phyloP scores from a whole-genome alignment of 2,329 filamentous ascomycete species.

The Colletotrichum sp. region DNA sequence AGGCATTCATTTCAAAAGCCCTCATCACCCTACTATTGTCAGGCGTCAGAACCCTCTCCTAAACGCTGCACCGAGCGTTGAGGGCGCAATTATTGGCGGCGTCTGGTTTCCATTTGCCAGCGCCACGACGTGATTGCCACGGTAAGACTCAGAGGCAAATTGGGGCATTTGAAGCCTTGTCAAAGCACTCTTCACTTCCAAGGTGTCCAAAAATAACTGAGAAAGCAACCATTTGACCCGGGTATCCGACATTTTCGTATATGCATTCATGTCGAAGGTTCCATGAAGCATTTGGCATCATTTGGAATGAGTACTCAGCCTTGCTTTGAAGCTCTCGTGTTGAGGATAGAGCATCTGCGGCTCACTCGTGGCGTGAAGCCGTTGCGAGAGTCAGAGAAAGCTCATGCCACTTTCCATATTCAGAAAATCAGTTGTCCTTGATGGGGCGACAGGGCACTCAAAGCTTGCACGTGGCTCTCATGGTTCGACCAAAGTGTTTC shows the following conservation, averaged over 20 bases:
- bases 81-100: background rate
- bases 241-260: background rate
- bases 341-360: background rate
- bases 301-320: background rate
- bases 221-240: background rate
- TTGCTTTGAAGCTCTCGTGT: background rate
- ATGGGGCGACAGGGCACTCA: background rate
- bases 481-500: background rate
- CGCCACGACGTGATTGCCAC: background rate
- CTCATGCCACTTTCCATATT: background rate
- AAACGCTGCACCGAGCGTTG: background rate
- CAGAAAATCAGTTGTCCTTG: background rate
- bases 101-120: background rate
- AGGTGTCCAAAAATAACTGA: background rate
- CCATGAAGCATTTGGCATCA: background rate
- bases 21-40: background rate
- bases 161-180: background rate
- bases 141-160: background rate
- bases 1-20: background rate
- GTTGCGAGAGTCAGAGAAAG: background rate
- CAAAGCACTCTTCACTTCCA: background rate
- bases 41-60: background rate
- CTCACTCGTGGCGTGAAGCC: background rate
- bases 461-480: background rate
- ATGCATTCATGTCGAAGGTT: background rate